Base-by-base conservation (phyloP, 2,329 filamentous ascomycete genomes). In the Xenosphaeropsis pyriputrescens region DNA sequence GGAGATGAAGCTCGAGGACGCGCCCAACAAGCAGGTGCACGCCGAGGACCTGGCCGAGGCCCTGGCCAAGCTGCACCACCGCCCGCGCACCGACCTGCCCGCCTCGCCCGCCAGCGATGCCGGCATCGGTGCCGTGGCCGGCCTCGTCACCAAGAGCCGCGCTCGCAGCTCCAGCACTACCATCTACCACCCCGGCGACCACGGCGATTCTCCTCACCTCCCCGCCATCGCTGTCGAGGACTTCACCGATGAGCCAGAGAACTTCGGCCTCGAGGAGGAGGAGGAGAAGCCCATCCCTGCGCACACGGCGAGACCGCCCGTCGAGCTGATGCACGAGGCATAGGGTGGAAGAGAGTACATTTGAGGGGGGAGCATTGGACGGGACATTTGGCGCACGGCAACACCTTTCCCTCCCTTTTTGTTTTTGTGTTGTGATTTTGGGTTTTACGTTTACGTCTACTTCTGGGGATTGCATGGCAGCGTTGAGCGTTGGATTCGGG, bases 11-110 rank as follows among this genome's bases (percentile, higher is more conserved):
- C 60, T 79, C 34, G 77, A 82, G 56, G 76, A 76, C 46, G 76
- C 76, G 4, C 77, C 77, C 40, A 82, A 82, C 56, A 79, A 78
- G 59, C 65, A 69, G 50, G 74, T 81, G 18, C 74, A 81, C 50
- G 75, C 77, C 32, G 75, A 81, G 41, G 77, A 82, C 53, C 63
- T 82, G 18, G 76, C 76, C 14, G 71, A 76, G 37, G 77, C 77
- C 2, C 60, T 82, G 32, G 69, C 75, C 11, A 74, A 70, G 57
- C 58, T 82, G 43, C 68, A 72, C 52, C 66, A 74, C 45, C 43
- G 49, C 36, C 47, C 52, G 5, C 41, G 39, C 14, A 49, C 52
- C 11, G 50, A 55, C 37, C 55, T 55, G 16, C 63, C 59, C 34
- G 48, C 60, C 8, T 62, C 57, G 11, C 66, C 68, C 16, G 51